phyloP scores from a whole-genome alignment of 768 basidiomycete species.

The Serendipita vermifera region DNA sequence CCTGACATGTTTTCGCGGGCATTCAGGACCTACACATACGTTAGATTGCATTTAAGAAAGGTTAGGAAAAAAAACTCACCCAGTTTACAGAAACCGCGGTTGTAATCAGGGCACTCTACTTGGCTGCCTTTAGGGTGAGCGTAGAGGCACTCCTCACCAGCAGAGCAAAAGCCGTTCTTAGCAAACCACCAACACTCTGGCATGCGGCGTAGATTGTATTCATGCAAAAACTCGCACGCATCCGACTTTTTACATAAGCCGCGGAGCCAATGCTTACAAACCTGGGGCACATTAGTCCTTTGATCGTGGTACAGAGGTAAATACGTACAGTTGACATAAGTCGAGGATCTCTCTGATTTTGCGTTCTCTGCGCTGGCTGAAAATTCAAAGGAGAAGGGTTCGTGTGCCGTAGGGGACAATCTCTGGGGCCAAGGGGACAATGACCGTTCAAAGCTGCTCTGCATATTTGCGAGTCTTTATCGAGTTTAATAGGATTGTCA shows the following conservation, averaged over 20 bases:
- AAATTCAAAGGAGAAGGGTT: constrained; percentile 80
- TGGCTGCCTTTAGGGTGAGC: constrained; percentile 86
- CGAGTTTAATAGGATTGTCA: constrained; percentile 75
- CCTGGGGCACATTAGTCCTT: constrained; percentile 76
- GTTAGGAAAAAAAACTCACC: constrained; percentile 48
- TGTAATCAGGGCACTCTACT: constrained; percentile 91
- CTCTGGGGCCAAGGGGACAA: constrained; percentile 81
- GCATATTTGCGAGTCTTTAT: constrained; percentile 96
- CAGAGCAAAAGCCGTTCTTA: constrained; percentile 93
- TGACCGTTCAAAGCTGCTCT: constrained; percentile 68
- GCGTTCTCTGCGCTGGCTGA: constrained; percentile 68
- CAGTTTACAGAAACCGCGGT: constrained; percentile 86
- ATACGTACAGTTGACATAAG: constrained; percentile 21
- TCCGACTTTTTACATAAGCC: constrained; percentile 98
- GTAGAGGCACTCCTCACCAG: constrained; percentile 95
- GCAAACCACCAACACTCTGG: constrained; percentile 99
- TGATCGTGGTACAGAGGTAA: constrained; percentile 32
- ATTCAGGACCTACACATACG: constrained; percentile 51
- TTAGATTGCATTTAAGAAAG: constrained; percentile 13
- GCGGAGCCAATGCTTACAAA: constrained; percentile 98
- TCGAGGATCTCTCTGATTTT: constrained; percentile 44
- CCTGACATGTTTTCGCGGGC: constrained; percentile 85
- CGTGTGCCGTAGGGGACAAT: constrained; percentile 89
- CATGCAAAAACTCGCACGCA: constrained; percentile 96
- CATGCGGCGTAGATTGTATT: constrained; percentile 96